Evolutionary conservation across 305 asterid species (phyloP), one percentile per base, ranked within the genome.

Genomic region (Nicotiana rustica): DNA sequence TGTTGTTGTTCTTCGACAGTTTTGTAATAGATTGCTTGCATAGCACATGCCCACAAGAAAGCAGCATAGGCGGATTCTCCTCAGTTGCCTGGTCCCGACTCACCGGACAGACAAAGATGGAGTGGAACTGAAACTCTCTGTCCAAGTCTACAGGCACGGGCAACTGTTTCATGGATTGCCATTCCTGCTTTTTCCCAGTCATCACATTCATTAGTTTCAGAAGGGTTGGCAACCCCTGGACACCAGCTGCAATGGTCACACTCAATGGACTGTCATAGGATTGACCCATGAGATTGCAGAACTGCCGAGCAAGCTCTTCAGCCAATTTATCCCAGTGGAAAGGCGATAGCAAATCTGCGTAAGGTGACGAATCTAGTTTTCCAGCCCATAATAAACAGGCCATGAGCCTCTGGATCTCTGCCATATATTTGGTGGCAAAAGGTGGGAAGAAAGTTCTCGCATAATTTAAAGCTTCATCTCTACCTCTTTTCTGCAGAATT

Each of bases 1-100:
- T 87, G 90, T 83, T 86, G 82, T 92, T 94, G 82, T 93, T 93
- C 79, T 92, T 94, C 19, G 98, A 93, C 86, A 94, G 87, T 90
- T 93, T 93, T 55, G 97, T 91, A 68, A 96, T 94, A 33, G 99
- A 94, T 67, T 91, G 97, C 92, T 89, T 96, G 92, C 97, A 96
- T 47, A 94, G 86, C 10, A 93, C 99, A 83, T 96, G 99, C 56
- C 98, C 97, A 33, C 98, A 96, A 4, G 99, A 70, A 86, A 96
- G 78, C 70, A 94, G 85, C 98, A 96, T 96, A 1, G 98, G 97
- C 61, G 97, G 98, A 77, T 94, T 96, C 79, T 96, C 97, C 69
- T 94, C 97, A 6, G 91, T 93, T 65, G 92, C 97, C 84, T 92
- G 97, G 82, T 94, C 99, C 13, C 98, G 89, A 60, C 99, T 96